Evolutionary conservation across 208 protist species (phyloP).

Genomic region (Leishmania lainsoni): DNA sequence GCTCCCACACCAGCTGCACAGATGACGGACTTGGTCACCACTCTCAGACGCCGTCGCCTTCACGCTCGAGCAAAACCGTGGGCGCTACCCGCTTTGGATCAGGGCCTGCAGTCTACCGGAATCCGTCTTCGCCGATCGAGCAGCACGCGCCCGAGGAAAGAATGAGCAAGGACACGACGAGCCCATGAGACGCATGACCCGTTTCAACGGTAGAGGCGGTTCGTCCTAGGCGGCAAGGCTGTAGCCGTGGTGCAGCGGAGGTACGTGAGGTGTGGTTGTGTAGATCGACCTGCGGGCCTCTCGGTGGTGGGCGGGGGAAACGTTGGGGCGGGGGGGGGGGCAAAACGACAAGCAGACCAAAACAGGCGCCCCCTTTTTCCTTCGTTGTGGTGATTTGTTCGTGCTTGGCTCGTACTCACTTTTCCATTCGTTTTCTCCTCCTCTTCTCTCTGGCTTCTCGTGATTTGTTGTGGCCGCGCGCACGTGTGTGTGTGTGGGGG

Average conservation of each 20-base stretch:
- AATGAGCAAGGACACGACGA: neutral
- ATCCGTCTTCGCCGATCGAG: no score
- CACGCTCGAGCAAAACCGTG: neutral
- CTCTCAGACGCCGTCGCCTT: neutral
- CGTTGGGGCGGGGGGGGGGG: no score
- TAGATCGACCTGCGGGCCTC: no score
- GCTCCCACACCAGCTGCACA: neutral
- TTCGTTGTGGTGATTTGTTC: neutral
- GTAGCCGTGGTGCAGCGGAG: neutral
- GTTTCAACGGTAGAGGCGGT: neutral
- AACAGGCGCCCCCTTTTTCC: neutral
- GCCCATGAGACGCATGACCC: neutral
- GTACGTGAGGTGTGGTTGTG: neutral
- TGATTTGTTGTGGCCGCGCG: no score
- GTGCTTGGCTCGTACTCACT: neutral
- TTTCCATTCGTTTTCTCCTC: slow-evolving; percentile 12
- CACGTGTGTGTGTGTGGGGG: neutral
- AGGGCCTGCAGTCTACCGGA: no score
- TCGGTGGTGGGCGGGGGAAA: no score
- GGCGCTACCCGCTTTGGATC: no score
- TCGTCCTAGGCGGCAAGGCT: neutral
- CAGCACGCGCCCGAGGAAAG: no score
- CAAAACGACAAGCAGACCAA: no score
- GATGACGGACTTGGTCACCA: neutral
- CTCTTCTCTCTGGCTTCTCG: neutral